Conservation (phyloP, 495 filamentous ascomycete genomes). For the Tuber microsphaerosporum region DNA sequence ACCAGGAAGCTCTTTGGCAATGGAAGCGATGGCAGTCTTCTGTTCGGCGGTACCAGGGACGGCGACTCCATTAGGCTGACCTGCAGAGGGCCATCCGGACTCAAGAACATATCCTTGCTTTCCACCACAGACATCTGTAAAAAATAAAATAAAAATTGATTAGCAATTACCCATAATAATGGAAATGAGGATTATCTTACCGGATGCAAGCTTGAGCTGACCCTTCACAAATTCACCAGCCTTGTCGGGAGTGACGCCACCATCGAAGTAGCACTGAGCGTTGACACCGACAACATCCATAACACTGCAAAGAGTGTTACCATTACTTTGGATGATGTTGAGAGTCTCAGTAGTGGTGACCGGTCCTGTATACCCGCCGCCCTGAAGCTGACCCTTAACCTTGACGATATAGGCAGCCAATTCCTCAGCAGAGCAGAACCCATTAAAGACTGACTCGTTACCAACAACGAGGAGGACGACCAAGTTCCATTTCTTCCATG, state of each 20-base stretch:
- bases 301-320: constrained; percentile 56
- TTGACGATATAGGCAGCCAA: constrained; percentile 63
- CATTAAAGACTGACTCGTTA: constrained; percentile 80
- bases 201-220: constrained; percentile 60
- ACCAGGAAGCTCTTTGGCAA: constrained; percentile 52
- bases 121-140: constrained; percentile 52
- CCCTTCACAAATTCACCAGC: constrained; percentile 67
- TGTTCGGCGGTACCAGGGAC: constrained; percentile 73
- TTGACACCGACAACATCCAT: constrained; percentile 77
- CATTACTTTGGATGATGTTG: constrained; percentile 56
- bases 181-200: constrained; percentile 9
- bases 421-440: constrained; percentile 52
- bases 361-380: constrained; percentile 63
- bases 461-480: constrained; percentile 76
- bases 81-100: constrained; percentile 78
- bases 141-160: constrained; percentile 7
- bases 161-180: neutral
- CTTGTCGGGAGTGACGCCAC: constrained; percentile 50
- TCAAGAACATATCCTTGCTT: constrained; percentile 70
- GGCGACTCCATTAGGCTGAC: constrained; percentile 62
- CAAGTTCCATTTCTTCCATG: constrained; percentile 66
- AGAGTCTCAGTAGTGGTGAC: constrained; percentile 83
- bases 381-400: constrained; percentile 47
- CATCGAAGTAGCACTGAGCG: constrained; percentile 92
- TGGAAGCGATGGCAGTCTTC: constrained; percentile 59